Conservation (phyloP, 1,284 basidiomycete genomes). For the Erythrobasidium hasegawianum region DNA sequence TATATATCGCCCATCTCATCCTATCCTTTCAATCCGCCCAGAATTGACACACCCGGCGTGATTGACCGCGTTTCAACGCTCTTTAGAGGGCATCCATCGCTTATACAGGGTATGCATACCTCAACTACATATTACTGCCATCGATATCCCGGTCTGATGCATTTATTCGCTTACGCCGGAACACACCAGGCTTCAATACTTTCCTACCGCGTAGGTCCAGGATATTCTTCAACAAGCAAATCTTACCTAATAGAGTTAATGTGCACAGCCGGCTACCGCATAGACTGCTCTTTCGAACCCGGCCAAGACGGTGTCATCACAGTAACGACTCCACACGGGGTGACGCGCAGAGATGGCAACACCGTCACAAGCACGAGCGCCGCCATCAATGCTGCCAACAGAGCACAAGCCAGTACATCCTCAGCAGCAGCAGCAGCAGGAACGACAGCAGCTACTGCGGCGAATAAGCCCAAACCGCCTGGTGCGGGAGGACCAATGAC, state of each 20-base stretch:
- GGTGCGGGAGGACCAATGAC: neutral
- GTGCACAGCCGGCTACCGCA: conserved; percentile 81
- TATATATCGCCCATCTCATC: too few species aligned
- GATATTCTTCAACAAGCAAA: conserved; percentile 33
- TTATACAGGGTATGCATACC: conserved; percentile 62
- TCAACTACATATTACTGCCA: too few species aligned
- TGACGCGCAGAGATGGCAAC: conserved; percentile 58
- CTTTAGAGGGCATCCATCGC: conserved; percentile 85
- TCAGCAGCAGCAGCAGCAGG: neutral
- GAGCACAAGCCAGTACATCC: too few species aligned
- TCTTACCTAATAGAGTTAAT: conserved; percentile 7
- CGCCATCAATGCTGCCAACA: conserved; percentile 3
- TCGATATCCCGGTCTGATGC: too few species aligned
- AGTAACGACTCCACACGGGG: conserved; percentile 88
- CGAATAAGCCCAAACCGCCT: neutral
- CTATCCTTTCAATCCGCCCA: conserved; percentile 49
- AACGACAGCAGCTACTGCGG: neutral
- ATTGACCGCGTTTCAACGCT: conserved; percentile 94
- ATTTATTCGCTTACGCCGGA: neutral
- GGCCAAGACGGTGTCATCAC: conserved; percentile 77
- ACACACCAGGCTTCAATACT: conserved; percentile 82
- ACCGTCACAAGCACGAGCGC: conserved; percentile 10
- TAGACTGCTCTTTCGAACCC: conserved; percentile 69
- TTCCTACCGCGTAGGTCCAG: conserved; percentile 56
- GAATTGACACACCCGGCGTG: conserved; percentile 97